These are phyloP conservation scores for Asterella californica DNA, from an alignment of 225 moss, liverwort and hornwort genomes.

Conservation along the genomic window DNA sequence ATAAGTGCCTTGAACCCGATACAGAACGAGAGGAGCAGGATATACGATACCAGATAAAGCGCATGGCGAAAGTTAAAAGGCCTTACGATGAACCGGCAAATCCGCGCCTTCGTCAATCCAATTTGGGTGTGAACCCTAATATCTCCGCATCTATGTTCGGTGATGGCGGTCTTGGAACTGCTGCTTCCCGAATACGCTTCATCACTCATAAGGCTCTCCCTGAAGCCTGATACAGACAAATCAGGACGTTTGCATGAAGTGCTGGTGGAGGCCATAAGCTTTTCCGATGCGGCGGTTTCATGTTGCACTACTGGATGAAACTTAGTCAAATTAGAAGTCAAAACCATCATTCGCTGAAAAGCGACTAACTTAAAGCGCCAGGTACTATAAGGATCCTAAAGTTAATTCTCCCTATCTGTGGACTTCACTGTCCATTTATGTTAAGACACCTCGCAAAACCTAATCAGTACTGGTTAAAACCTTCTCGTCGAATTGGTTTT, in stretches of 20 bases:
- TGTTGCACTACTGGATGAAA: background rate
- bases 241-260: background rate
- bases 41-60: background rate
- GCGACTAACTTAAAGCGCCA: background rate
- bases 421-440: background rate
- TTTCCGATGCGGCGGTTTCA: background rate
- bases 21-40: background rate
- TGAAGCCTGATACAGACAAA: background rate
- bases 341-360: background rate
- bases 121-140: background rate
- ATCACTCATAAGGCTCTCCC: background rate
- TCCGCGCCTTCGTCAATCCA: background rate
- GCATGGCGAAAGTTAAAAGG: background rate
- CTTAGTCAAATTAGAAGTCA: background rate
- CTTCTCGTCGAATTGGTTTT: background rate
- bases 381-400: background rate
- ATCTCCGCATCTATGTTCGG: background rate
- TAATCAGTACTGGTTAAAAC: background rate
- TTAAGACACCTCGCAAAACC: background rate
- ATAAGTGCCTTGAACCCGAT: background rate
- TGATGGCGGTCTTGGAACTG: background rate
- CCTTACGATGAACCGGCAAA: background rate
- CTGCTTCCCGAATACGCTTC: background rate
- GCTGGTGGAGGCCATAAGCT: background rate
- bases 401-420: background rate